Evolutionary conservation across 225 moss, liverwort and hornwort genomes (phyloP), one percentile per base, ranked within the genome.

Genomic region (Polytrichum commune): DNA sequence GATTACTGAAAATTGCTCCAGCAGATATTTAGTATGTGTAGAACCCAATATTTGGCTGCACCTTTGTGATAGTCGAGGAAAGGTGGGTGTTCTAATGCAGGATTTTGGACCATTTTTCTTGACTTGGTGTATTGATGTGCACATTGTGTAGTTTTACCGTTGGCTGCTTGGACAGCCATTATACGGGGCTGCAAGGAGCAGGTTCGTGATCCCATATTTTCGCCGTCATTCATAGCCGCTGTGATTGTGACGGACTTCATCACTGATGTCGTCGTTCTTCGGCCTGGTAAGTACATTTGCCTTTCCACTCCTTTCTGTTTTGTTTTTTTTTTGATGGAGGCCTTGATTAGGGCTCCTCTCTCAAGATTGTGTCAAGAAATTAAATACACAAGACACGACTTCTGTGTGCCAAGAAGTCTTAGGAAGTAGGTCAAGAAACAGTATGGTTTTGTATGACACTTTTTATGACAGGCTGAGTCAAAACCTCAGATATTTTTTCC

Each of bases 181-280:
- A 77, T 82, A 13, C 69, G 73, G 73, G 77, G 79, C 57, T 88
- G 88, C 73, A 77, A 81, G 55, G 84, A 84, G 79, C 76, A 84
- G 84, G 55, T 88, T 65, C 88, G 69, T 58, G 88, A 88, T 73
- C 88, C 88, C 71, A 75, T 79, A 35, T 84, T 88, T 71, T 84
- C 84, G 5, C 88, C 88, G 29, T 75, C 77, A 71, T 88, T 88
- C 77, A 81, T 88, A 19, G 67, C 88, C 54, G 81, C 88, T 20
- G 76, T 88, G 64, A 67, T 88, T 75, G 28, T 84, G 56, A 88
- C 79, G 24, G 77, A 77, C 58, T 73, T 75, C 65, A 27, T 84
- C 65, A 88, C 84, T 53, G 77, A 84, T 71, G 55, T 65, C 24
- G 72, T 77, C 64, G 77, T 79, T 63, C 73, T 88, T 73, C 84